These are phyloP conservation scores for Cladosporium sp. DNA, from an alignment of 2,329 filamentous ascomycete genomes.

Conservation along the genomic window DNA sequence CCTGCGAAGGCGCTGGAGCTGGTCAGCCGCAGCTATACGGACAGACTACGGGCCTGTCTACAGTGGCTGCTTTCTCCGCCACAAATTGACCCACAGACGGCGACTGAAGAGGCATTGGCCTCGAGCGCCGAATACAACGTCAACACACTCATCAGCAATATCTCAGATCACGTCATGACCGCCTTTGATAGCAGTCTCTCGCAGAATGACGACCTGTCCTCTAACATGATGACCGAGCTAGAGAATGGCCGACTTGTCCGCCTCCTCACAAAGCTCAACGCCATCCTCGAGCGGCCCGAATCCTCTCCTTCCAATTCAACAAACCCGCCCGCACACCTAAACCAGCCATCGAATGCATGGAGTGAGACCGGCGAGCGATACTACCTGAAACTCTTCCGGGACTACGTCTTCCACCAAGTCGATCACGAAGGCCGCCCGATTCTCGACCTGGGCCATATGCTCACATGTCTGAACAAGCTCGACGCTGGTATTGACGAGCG, in stretches of 20 bases:
- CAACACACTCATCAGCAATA: slow-evolving; percentile 74
- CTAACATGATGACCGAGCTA: slow-evolving; percentile 74
- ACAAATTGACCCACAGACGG: slow-evolving; percentile 24
- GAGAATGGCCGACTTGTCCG: slow-evolving; percentile 87
- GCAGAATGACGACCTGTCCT: slow-evolving; percentile 70
- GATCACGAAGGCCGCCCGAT: slow-evolving; percentile 80
- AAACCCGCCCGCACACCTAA: slow-evolving; percentile 32
- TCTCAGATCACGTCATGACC: slow-evolving; percentile 73
- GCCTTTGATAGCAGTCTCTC: slow-evolving; percentile 79
- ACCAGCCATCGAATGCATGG: slow-evolving; percentile 56
- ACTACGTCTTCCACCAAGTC: slow-evolving; percentile 96
- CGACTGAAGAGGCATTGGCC: slow-evolving; percentile 17
- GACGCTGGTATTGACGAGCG: slow-evolving; percentile 87
- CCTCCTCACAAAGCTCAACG: slow-evolving; percentile 77
- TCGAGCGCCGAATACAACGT: slow-evolving; percentile 62
- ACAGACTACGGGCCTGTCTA: slow-evolving; percentile 75
- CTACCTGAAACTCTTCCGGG: slow-evolving; percentile 89
- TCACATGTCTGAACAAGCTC: slow-evolving; percentile 85
- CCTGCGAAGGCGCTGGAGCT: slow-evolving; percentile 72
- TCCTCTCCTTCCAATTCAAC: slow-evolving; percentile 55
- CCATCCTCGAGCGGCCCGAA: slow-evolving; percentile 87
- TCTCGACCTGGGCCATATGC: slow-evolving; percentile 82
- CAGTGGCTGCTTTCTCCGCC: slow-evolving; percentile 76
- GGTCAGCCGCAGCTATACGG: slow-evolving; percentile 73
- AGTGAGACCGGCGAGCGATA: slow-evolving; percentile 91